Base-by-base conservation (phyloP, 192 early-diverging fungal species). In the Coemansia sp. region DNA sequence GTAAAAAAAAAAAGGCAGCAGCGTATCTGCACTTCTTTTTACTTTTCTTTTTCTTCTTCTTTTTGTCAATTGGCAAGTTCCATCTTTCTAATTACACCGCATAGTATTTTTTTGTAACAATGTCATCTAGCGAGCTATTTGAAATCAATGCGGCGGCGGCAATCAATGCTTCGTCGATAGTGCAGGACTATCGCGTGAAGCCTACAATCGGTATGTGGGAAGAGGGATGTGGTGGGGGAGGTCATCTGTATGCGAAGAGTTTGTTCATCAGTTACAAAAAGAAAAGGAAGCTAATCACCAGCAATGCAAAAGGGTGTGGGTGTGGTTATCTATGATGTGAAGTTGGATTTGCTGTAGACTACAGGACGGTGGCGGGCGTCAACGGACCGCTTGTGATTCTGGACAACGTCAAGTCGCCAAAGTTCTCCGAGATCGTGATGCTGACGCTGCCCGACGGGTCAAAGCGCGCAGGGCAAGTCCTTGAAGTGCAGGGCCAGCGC, bases 381-480 rank as follows among this genome's bases (percentile, higher is more conserved):
- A 99, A 98, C 81, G 97, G 97, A 34, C 97, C 97, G 43, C 84
- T 99, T 59, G 97, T 99, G 36, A 95, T 98, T 84, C 86, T 99
- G 61, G 97, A 99, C 83, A 94, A 98, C 73, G 93, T 99, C 73
- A 97, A 98, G 88, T 95, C 93, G 81, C 94, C 95, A 56, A 95
- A 93, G 79, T 99, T 94, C 79, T 89, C 91, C 6, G 97, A 99
- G 78, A 99, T 99, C 75, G 96, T 98, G 40, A 89, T 93, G 58
- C 83, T 99, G 35, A 99, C 95, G 15, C 88, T 99, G 41, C 97
- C 97, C 19, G 96, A 99, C 75, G 97, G 97, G 58, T 86, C 91
- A 56, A 89, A 90, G 75, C 92, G 97, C 52, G 87, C 93, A 15
- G 97, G 97, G 52, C 95, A 99, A 77, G 97, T 98, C 42, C 86